phyloP scores from a whole-genome alignment of 140 eudicot genomes.

The Cichorium intybus region DNA sequence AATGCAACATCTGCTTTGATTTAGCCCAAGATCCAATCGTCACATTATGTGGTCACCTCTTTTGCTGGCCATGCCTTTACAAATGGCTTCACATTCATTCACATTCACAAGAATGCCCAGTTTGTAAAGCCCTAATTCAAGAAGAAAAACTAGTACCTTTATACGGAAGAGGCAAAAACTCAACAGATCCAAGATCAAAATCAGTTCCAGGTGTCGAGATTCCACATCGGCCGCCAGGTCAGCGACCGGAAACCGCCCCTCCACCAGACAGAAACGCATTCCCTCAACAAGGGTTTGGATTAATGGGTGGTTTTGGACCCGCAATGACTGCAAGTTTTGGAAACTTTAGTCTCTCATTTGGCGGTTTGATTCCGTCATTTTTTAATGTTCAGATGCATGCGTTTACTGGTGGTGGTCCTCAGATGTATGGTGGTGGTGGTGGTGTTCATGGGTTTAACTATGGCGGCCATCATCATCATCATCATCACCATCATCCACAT shows the following conservation, averaged over 20 bases:
- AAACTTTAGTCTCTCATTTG: constrained; percentile 60
- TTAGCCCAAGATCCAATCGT: constrained; percentile 77
- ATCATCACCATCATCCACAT: constrained; percentile 39
- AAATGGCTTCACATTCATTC: constrained; percentile 82
- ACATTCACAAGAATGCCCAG: constrained; percentile 61
- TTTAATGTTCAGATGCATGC: constrained; percentile 71
- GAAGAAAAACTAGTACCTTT: constrained; percentile 64
- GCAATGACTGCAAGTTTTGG: constrained; percentile 65
- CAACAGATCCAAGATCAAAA: constrained; percentile 69
- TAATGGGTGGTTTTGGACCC: constrained; percentile 70
- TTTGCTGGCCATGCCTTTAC: constrained; percentile 83
- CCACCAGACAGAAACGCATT: constrained; percentile 57
- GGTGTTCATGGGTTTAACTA: constrained; percentile 30
- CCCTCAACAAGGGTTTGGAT: constrained; percentile 49
- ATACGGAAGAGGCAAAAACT: constrained; percentile 71
- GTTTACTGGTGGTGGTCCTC: constrained; percentile 43
- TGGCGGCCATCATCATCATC: constrained; percentile 35
- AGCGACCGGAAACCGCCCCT: constrained; percentile 79
- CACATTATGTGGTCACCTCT: constrained; percentile 73
- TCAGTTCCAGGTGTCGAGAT: constrained; percentile 64
- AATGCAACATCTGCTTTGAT: constrained; percentile 82
- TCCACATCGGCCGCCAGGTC: constrained; percentile 72
- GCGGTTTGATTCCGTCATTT: constrained; percentile 69
- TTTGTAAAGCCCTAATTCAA: constrained; percentile 63
- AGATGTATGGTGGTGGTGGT: constrained; percentile 45